Evolutionary conservation across 108 stramenopile species (phyloP).

Genomic region (Cylindrotheca fusiformis): DNA sequence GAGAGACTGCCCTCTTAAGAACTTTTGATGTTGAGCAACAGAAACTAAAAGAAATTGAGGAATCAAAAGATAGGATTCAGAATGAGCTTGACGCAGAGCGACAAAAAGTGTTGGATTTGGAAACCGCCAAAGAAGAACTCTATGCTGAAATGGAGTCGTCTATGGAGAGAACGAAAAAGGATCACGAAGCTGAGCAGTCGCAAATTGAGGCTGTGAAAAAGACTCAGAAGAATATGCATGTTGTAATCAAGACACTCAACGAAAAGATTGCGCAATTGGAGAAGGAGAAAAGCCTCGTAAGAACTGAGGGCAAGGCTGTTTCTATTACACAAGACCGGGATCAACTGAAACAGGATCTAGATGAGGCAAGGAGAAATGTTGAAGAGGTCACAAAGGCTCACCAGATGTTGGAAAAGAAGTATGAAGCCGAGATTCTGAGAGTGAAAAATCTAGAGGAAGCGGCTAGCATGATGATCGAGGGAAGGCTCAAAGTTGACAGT

Average conservation of each 20-base stretch:
- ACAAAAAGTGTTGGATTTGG: conserved; percentile 18
- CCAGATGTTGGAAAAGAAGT: conserved; percentile 3
- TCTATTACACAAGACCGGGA: conserved; percentile 13
- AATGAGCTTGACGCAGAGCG: conserved; percentile 18
- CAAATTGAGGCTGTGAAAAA: conserved; percentile 17
- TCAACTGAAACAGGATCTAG: conserved; percentile 9
- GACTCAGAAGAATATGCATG: conserved; percentile 16
- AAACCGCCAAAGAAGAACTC: conserved; percentile 11
- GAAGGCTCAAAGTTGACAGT: background rate
- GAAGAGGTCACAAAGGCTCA: conserved; percentile 5
- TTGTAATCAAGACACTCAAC: conserved; percentile 16
- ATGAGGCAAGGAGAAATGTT: conserved; percentile 12
- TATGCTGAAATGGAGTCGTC: conserved; percentile 13
- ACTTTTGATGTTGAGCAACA: conserved; percentile 17
- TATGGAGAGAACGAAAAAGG: conserved; percentile 15
- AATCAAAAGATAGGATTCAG: conserved; percentile 11
- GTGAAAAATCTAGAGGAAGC: conserved; percentile 20
- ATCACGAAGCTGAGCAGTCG: conserved; percentile 24
- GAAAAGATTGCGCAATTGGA: conserved; percentile 22
- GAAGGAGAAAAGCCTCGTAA: conserved; percentile 10
- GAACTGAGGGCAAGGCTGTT: conserved; percentile 11
- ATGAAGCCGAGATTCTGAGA: conserved; percentile 11
- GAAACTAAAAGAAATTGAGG: conserved; percentile 18
- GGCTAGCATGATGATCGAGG: background rate
- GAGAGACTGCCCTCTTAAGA: conserved; percentile 10